These are phyloP conservation scores for Keithomyces neogunnii DNA, from an alignment of 2,329 filamentous ascomycete species.

Conservation along the genomic window DNA sequence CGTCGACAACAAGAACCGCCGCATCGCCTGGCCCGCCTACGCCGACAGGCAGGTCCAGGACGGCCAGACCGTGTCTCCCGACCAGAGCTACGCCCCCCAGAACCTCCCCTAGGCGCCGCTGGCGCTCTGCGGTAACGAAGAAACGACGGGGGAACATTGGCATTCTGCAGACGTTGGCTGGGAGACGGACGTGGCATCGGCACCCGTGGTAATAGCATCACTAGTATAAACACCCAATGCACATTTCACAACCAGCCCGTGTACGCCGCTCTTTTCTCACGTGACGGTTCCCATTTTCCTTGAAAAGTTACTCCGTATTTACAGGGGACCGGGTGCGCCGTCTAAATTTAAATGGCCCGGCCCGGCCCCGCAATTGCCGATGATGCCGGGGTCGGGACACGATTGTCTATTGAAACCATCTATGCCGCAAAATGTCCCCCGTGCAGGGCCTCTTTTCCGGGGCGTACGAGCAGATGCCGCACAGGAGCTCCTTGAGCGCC, in stretches of 20 bases:
- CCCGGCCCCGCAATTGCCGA: too few species aligned
- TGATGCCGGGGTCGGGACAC: not conserved
- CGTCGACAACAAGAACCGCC: conserved; percentile 30
- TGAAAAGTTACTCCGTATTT: too few species aligned
- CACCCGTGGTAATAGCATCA: not conserved
- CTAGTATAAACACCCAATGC: too few species aligned
- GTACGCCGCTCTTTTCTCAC: too few species aligned
- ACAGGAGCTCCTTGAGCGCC: conserved; percentile 16
- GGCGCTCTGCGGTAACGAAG: not conserved
- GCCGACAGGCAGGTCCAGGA: conserved; percentile 27
- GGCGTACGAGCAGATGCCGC: conserved; percentile 13
- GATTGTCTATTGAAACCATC: conserved; percentile 13
- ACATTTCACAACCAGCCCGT: too few species aligned
- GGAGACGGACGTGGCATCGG: too few species aligned
- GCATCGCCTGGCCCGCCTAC: conserved; percentile 45
- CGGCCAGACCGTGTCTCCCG: conserved; percentile 34
- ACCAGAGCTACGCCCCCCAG: conserved; percentile 4
- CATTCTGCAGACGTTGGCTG: too few species aligned
- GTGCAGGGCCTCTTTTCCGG: conserved; percentile 11
- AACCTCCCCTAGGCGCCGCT: conserved; percentile 32
- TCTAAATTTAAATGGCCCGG: too few species aligned
- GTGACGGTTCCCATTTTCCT: too few species aligned
- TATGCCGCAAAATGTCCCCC: conserved; percentile 12
- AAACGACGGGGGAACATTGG: not conserved
- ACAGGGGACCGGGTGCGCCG: too few species aligned